phyloP scores from a whole-genome alignment of 108 stramenopile species.

The Cafeteria roenbergensis region DNA sequence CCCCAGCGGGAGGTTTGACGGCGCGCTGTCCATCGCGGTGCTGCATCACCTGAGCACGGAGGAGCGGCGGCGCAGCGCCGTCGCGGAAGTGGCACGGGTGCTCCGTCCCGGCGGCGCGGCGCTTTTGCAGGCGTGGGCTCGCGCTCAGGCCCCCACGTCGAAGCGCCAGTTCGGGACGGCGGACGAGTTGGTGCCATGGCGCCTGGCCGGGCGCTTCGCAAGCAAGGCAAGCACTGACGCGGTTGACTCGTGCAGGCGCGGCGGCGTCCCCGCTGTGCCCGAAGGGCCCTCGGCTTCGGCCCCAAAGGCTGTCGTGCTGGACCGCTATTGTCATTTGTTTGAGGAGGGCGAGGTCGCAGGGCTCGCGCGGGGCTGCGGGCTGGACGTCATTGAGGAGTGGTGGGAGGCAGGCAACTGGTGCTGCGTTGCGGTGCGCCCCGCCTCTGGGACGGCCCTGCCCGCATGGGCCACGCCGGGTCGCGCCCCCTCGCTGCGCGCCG shows the following conservation, averaged over 20 bases:
- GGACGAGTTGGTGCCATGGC: constrained; percentile 92
- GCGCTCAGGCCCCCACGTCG: constrained; percentile 60
- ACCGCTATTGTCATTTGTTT: background rate
- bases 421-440: no score
- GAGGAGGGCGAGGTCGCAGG: background rate
- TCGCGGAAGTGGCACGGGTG: constrained; percentile 66
- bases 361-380: background rate
- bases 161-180: constrained; percentile 59
- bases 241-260: background rate
- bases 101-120: constrained; percentile 64
- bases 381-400: background rate
- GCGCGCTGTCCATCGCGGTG: constrained; percentile 91
- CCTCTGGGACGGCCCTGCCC: no score
- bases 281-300: background rate
- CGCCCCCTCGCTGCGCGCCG: no score
- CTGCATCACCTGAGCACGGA: constrained; percentile 85
- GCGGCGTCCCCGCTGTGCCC: no score
- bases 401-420: constrained; percentile 10
- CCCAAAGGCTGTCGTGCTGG: no score
- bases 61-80: constrained; percentile 61
- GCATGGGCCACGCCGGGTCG: no score
- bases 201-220: constrained; percentile 67
- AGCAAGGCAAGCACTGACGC: background rate
- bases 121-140: constrained; percentile 89
- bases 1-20: constrained; percentile 64